Evolutionary conservation across 2,329 filamentous ascomycete genomes (phyloP).

Genomic region (Aspergillus candidus): DNA sequence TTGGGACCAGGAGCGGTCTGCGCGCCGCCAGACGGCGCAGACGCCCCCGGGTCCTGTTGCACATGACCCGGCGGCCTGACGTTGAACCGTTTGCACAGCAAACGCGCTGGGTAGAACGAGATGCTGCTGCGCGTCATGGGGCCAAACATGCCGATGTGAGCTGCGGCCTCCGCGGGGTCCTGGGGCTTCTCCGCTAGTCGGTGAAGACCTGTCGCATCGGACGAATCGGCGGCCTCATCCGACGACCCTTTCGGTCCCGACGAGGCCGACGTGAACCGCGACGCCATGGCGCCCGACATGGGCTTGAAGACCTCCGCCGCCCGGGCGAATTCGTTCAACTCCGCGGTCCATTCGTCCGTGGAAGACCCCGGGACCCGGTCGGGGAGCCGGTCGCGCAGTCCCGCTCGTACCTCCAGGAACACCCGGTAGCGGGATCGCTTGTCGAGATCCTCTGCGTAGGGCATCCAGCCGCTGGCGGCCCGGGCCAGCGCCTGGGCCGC

Average conservation of each 20-base stretch:
- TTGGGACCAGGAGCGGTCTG: constrained; percentile 28
- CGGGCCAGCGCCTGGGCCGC: constrained; percentile 64
- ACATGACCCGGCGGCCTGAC: constrained; percentile 70
- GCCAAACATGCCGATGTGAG: constrained; percentile 88
- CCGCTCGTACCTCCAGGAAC: constrained; percentile 74
- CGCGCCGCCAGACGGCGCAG: constrained; percentile 27
- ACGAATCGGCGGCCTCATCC: constrained; percentile 22
- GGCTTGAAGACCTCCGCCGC: constrained; percentile 81
- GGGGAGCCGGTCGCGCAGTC: constrained; percentile 54
- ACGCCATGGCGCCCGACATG: constrained; percentile 86
- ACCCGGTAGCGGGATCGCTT: constrained; percentile 76
- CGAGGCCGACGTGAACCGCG: constrained; percentile 69
- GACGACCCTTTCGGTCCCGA: constrained; percentile 35
- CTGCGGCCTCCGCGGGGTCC: constrained; percentile 79
- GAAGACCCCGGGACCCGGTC: constrained; percentile 47
- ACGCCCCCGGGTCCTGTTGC: constrained; percentile 45
- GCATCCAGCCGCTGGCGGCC: constrained; percentile 63
- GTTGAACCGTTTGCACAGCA: constrained; percentile 93
- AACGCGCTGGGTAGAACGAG: constrained; percentile 70
- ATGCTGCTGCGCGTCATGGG: constrained; percentile 68
- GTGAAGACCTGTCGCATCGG: constrained; percentile 38
- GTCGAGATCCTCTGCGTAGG: constrained; percentile 73
- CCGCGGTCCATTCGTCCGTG: constrained; percentile 70
- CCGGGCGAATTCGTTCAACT: constrained; percentile 71
- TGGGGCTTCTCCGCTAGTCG: constrained; percentile 52